These are phyloP conservation scores for Porogramme epimiltina DNA, from an alignment of 1,284 basidiomycete species.

Conservation along the genomic window DNA sequence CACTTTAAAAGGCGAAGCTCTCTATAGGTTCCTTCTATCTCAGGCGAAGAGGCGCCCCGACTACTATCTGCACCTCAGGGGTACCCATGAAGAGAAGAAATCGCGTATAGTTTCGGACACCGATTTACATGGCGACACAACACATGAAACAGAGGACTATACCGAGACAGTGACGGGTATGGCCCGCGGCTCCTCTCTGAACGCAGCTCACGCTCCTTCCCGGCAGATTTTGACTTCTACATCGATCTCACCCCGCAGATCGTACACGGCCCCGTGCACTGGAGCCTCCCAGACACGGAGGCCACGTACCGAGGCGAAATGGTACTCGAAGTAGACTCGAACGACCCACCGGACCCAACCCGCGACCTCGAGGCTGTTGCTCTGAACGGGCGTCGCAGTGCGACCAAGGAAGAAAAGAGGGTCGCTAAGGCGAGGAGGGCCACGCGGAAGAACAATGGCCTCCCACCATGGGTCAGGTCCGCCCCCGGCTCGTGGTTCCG, in stretches of 20 bases:
- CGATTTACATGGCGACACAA: constrained; percentile 36
- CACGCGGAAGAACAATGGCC: constrained; percentile 22
- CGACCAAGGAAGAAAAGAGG: constrained; percentile 28
- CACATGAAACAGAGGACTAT: constrained; percentile 52
- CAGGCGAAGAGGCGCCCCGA: constrained; percentile 52
- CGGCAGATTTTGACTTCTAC: constrained; percentile 62
- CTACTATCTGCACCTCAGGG: constrained; percentile 53
- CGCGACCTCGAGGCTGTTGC: constrained; percentile 10
- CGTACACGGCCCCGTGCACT: constrained; percentile 31
- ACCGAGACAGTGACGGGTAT: constrained; percentile 48
- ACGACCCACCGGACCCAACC: neutral
- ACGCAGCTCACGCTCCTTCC: neutral
- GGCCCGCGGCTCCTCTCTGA: neutral
- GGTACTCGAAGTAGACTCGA: constrained; percentile 28
- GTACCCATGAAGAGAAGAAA: constrained; percentile 59
- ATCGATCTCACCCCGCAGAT: constrained; percentile 47
- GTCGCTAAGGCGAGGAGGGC: constrained; percentile 22
- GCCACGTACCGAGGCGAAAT: constrained; percentile 38
- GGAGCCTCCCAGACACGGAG: constrained; percentile 36
- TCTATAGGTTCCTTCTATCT: constrained; percentile 71
- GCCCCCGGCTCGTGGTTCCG: constrained; percentile 10
- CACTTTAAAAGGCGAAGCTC: constrained; percentile 55
- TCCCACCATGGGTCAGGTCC: constrained; percentile 36
- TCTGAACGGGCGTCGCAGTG: constrained; percentile 15
- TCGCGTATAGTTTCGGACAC: constrained; percentile 48